Evolutionary conservation across 2,329 filamentous ascomycete genomes (phyloP).

Genomic region (Fusarium sp.): DNA sequence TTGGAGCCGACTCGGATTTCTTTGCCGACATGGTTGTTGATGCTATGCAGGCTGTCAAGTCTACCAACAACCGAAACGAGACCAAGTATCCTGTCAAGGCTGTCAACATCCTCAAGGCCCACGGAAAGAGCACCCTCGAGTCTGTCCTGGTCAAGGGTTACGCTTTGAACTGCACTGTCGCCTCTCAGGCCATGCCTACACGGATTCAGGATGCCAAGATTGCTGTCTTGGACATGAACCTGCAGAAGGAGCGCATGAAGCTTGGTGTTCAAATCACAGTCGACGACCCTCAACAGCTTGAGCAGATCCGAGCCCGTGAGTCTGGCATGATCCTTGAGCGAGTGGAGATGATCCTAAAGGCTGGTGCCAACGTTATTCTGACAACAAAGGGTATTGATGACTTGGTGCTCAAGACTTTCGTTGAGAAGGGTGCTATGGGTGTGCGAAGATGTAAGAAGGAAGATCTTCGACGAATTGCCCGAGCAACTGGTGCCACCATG

Average conservation of each 20-base stretch:
- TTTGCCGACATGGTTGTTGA: conserved; percentile 98
- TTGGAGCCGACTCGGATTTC: conserved; percentile 94
- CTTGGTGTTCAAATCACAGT: conserved; percentile 98
- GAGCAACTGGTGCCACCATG: conserved; percentile 92
- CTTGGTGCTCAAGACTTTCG: conserved; percentile 91
- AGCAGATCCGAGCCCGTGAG: conserved; percentile 95
- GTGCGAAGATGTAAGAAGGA: conserved; percentile 99
- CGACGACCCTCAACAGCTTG: conserved; percentile 95
- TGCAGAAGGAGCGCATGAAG: conserved; percentile 99
- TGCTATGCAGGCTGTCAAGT: conserved; percentile 92
- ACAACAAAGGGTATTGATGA: conserved; percentile 99
- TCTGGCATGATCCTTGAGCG: conserved; percentile 93
- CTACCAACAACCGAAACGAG: conserved; percentile 90
- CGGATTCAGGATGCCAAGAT: conserved; percentile 95
- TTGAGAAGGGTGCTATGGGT: conserved; percentile 95
- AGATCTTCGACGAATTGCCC: conserved; percentile 94
- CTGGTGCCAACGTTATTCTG: conserved; percentile 94
- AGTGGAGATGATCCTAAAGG: conserved; percentile 97
- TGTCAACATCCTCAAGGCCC: conserved; percentile 98
- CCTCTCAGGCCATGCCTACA: conserved; percentile 97
- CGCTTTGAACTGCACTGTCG: conserved; percentile 97
- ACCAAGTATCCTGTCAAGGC: conserved; percentile 98
- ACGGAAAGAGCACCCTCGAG: conserved; percentile 91
- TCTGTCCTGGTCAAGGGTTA: conserved; percentile 95
- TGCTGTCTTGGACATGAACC: conserved; percentile 95